Evolutionary conservation across 306 rosid species (phyloP), one percentile per base, ranked within the genome.

Genomic region (Casuarina cunninghamiana): DNA sequence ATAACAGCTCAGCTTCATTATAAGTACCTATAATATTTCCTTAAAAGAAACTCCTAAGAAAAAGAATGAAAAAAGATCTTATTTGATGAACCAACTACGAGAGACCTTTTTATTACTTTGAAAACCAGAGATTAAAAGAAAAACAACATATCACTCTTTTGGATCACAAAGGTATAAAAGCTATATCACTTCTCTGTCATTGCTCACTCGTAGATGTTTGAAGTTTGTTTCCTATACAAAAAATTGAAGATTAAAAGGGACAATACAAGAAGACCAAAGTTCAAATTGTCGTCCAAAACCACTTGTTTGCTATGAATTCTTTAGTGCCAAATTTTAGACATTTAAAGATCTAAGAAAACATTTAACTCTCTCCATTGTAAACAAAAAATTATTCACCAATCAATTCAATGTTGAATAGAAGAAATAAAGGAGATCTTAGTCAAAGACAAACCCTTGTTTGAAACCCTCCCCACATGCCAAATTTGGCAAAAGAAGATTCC

Each of bases 401-500:
- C n/a, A 2, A 17, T 53, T 46, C 26, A 53, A 6, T 0, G 2
- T 53, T 17, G 26, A 53, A 61, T 3, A 58, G 42, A 74, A 12
- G 13, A 61, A 17, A 35, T 58, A 32, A 9, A 21, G 44, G 39
- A 3, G 48, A 42, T 6, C 2, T 38, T 4, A 2, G 13, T 46
- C 69, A 65, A 26, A 32, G 35, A 60, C 53, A 16, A n/a, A 80
- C 89, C 81, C 41, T n/a, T 10, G 60, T 80, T 88, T 21, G 91
- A 85, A 69, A 79, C 82, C 61, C 91, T 83, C 12, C 91, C 89
- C 0, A 3, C 46, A 43, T 88, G 91, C 83, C 73, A 51, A 72
- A 88, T 65, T 74, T 88, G 91, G 77, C 86, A 83, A 69, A 88
- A 81, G 78, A 88, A 85, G 67, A 74, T 58, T 9, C 86, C 85